Evolutionary conservation across 352 stramenopile species (phyloP).

Genomic region (Elongisporangium undulatum): DNA sequence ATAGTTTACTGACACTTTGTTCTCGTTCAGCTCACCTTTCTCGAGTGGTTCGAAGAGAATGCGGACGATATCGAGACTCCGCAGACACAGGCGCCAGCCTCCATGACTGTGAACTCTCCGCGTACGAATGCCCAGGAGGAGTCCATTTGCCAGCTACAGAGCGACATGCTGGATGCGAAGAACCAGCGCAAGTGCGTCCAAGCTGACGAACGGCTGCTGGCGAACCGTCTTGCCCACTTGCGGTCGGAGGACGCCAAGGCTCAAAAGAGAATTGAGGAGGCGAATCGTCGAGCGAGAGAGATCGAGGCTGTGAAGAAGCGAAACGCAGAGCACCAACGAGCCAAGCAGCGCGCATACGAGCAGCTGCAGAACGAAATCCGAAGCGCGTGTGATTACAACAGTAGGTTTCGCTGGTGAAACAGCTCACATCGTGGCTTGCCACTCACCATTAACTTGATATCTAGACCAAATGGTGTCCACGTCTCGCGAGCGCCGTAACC

Average conservation of each 20-base stretch:
- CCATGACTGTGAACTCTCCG: background rate
- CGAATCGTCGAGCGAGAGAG: conserved; percentile 49
- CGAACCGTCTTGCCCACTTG: conserved; percentile 60
- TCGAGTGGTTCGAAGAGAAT: conserved; percentile 73
- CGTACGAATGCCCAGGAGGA: conserved; percentile 18
- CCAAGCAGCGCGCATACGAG: conserved; percentile 44
- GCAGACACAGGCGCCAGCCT: background rate
- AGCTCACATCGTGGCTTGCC: background rate
- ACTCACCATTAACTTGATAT: background rate
- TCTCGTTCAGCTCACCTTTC: conserved; percentile 32
- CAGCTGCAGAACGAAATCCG: conserved; percentile 54
- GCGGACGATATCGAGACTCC: conserved; percentile 47
- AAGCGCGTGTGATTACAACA: conserved; percentile 47
- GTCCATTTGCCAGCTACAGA: conserved; percentile 32
- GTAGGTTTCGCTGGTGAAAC: conserved; percentile 12
- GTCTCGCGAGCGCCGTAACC: conserved; percentile 34
- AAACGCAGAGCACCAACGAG: conserved; percentile 43
- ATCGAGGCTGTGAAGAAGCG: conserved; percentile 58
- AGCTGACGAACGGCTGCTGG: conserved; percentile 48
- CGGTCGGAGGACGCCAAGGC: conserved; percentile 48
- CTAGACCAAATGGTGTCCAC: conserved; percentile 21
- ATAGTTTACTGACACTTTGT: background rate
- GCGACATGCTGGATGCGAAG: conserved; percentile 59
- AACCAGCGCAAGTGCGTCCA: conserved; percentile 54
- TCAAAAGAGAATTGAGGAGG: conserved; percentile 65